Evolutionary conservation across 1,139 yeast species (phyloP), one percentile per base, ranked within the genome.

Genomic region (Pichia sp.): DNA sequence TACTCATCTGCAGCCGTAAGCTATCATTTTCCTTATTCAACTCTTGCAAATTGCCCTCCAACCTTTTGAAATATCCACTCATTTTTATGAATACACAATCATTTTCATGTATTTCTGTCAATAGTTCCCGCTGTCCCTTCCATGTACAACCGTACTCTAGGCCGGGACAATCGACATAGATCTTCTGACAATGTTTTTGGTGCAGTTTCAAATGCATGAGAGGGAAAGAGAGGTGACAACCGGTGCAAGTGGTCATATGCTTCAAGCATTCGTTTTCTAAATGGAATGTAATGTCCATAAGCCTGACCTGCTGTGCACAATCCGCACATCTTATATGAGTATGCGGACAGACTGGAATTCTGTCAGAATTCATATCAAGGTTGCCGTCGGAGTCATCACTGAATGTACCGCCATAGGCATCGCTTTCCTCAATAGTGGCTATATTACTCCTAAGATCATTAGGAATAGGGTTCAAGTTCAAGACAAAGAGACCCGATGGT

Each of bases 1-100:
- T 73, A 50, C 78, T 73, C 46, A 80, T 69, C 61, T 79, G 83
- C 1, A 60, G 45, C 32, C 72, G 67, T 49, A 77, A 64, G 13
- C 65, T 59, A 41, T 62, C 64, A 59, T 77, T 77, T 54, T 77
- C 79, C n/a, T 58, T 60, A 47, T 66, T 67, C 13, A 77, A 59
- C 2, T 50, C 53, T 6, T 64, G 59, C 10, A 77, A 60, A 34
- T 70, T 64, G 2, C 54, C 45, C 34, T 66, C 65, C 57, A 75
- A 75, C 6, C 54, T 56, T 11, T 60, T 64, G 31, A 77, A 59
- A 38, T 68, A 65, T 1, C 71, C 70, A 4, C 70, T 58, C 31
- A 77, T 56, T 52, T 67, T 67, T 2, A 70, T 62, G 52, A 74
- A 68, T 0, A 65, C 61, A 58, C 81, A 77, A 8, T 63, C 65